Conservation (phyloP, 345 rosid genomes). For the Eucalyptus lansdowneana region DNA sequence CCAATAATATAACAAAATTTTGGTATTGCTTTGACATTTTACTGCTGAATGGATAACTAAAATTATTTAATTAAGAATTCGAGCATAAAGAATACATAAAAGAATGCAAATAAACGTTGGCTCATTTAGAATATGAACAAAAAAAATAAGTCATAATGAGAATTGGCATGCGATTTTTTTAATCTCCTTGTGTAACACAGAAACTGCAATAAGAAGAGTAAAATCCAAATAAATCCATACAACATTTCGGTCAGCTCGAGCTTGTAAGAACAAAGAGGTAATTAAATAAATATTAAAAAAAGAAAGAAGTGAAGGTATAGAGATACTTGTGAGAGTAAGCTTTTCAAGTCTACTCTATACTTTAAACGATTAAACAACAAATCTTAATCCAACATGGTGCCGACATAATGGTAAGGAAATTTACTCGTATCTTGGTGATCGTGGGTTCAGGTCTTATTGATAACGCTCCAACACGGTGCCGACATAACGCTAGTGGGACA, state of each 20-base stretch:
- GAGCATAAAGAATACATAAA: background rate
- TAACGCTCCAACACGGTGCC: too few relatives aligned
- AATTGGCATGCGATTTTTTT: background rate
- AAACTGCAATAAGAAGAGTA: background rate
- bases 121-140: background rate
- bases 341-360: too few relatives aligned
- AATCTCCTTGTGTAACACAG: background rate
- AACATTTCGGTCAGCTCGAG: background rate
- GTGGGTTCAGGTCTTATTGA: background rate
- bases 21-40: background rate
- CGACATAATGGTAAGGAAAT: background rate
- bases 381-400: background rate
- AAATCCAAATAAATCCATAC: background rate
- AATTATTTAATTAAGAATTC: background rate
- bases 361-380: background rate
- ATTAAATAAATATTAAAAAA: too few relatives aligned
- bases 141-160: background rate
- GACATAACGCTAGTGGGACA: background rate
- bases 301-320: too few relatives aligned
- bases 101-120: background rate
- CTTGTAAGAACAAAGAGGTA: background rate
- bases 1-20: too few relatives aligned
- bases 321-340: too few relatives aligned
- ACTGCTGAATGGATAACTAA: background rate
- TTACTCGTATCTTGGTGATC: background rate